Base-by-base conservation (phyloP, 345 rosid species). In the Hibiscus trionum region DNA sequence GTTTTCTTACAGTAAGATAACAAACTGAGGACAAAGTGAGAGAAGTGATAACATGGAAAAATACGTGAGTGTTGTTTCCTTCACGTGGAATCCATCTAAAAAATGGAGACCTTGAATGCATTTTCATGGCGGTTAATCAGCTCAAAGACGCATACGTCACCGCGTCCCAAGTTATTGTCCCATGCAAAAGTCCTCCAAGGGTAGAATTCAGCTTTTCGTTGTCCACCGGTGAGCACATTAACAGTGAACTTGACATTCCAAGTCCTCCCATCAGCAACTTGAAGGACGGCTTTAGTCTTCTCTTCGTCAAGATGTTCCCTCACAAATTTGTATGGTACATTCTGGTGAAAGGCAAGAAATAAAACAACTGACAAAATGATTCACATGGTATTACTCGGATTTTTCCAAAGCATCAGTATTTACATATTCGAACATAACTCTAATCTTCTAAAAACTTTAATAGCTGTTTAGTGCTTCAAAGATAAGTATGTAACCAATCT, bases 101-200 rank as follows among this genome's bases (percentile, higher is more conserved):
- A 66, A 57, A 77, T 80, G 19, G 65, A 64, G 46, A 80, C 83
- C 47, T 66, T 55, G 31, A 80, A 39, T 26, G 68, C 46, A 12
- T 44, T 10, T 57, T 60, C 15, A 5, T 16, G 11, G 44, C 10
- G 27, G 39, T n/a, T 17, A 47, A 15, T 46, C 29, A 76, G 72
- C 71, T 76, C 80, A 42, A 76, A 79, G 53, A 61, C 42, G 35
- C 78, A 76, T 44, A 56, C 71, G 58, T 82, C 78, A 66, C 76
- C 72, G 2, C 2, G 49, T 64, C 60, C 9, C 61, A 76, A 68
- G 55, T 35, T 42, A 42, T 82, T 79, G 46, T 53, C 76, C 71
- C 9, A 37, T 0, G 55, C 59, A 56, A 81, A 78, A 31, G 17
- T 35, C 11, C 11, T 15, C 81, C 79, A 81, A 44, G 70, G 66